Evolutionary conservation across 805 yeast species (phyloP).

Genomic region (Wickerhamomyces bovis): DNA sequence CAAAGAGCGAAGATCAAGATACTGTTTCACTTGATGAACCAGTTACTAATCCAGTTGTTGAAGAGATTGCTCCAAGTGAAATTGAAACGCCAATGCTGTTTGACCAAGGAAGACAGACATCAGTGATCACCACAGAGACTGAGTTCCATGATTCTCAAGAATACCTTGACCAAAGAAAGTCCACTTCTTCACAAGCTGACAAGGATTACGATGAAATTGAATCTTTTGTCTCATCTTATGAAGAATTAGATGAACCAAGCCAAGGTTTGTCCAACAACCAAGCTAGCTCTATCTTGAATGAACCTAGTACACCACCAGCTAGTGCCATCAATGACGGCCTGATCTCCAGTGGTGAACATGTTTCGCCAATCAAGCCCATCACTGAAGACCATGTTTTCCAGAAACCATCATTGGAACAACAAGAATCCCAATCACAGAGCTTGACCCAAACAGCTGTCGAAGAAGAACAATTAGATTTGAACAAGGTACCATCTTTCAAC

Average conservation of each 20-base stretch:
- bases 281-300: conserved; percentile 11
- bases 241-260: conserved; percentile 10
- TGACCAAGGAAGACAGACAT: neutral
- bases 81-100: neutral
- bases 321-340: conserved; percentile 12
- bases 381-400: conserved; percentile 8
- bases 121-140: neutral
- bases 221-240: conserved; percentile 23
- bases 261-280: conserved; percentile 3
- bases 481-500: conserved; percentile 18
- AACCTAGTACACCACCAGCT: conserved; percentile 23
- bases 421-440: neutral
- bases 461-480: conserved; percentile 11
- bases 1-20: neutral
- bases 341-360: conserved; percentile 23
- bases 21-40: neutral
- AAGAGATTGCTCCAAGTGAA: neutral
- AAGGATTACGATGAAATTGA: conserved; percentile 22
- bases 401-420: neutral
- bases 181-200: neutral
- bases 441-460: neutral
- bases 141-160: neutral
- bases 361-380: conserved; percentile 23
- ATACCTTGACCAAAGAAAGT: neutral
- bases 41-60: neutral